Percentiles rank a stretch among this genome's conserved stretches.
These are phyloP conservation scores for Lactuca saligna DNA, from an alignment of 129 eudicot genomes.

Conservation along the genomic window DNA sequence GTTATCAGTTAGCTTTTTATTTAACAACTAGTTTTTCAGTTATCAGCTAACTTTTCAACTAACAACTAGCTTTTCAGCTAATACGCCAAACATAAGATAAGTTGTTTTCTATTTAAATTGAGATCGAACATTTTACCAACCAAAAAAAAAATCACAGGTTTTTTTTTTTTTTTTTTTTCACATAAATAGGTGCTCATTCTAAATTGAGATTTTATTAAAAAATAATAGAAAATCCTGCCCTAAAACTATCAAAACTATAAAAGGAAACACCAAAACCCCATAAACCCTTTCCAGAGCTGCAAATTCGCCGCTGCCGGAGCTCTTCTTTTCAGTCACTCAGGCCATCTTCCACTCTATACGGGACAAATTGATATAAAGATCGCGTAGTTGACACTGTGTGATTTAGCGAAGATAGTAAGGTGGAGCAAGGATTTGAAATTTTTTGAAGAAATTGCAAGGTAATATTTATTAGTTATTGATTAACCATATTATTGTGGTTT, in stretches of 20 bases:
- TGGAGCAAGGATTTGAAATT: not conserved
- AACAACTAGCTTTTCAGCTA: no score
- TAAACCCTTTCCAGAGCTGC: conserved; percentile 20
- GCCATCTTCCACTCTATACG: not conserved
- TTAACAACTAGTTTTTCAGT: no score
- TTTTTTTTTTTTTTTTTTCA: no score
- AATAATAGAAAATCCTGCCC: not conserved
- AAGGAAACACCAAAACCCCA: conserved; percentile 14
- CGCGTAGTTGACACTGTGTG: not conserved
- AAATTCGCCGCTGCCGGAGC: conserved; percentile 4
- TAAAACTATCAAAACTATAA: not conserved
- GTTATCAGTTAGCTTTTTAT: no score
- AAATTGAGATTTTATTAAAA: no score
- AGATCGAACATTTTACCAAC: no score
- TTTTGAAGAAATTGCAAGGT: not conserved
- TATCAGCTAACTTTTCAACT: no score
- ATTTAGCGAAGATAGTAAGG: no score
- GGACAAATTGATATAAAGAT: not conserved
- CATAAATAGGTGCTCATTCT: no score
- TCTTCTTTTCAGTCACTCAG: not conserved
- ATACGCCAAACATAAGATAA: no score
- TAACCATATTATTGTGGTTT: not conserved
- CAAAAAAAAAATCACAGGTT: no score
- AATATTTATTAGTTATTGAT: not conserved
- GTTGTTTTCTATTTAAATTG: no score